Conservation (phyloP, 768 basidiomycete genomes). For the Leccinum disarticulatum region DNA sequence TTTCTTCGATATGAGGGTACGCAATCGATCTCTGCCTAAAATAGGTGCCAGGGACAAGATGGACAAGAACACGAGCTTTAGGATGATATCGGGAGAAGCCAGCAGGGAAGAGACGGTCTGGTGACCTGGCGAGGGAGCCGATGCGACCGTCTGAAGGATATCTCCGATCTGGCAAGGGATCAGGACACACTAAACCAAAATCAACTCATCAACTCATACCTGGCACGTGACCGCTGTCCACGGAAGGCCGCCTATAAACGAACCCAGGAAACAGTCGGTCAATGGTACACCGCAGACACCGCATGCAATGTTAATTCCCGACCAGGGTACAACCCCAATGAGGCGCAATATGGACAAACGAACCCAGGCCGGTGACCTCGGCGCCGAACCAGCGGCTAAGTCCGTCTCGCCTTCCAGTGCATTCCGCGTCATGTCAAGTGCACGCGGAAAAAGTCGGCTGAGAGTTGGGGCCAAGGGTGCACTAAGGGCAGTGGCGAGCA, state of each 20-base stretch:
- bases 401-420: conserved; percentile 72
- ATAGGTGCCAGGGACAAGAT: conserved; percentile 87
- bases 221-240: conserved; percentile 94
- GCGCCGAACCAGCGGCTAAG: conserved; percentile 35
- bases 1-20: conserved; percentile 48
- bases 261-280: conserved; percentile 72
- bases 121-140: conserved; percentile 63
- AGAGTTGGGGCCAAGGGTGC: conserved; percentile 85
- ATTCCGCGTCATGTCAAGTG: conserved; percentile 79
- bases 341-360: conserved; percentile 85
- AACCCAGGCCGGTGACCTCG: conserved; percentile 64
- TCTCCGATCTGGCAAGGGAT: conserved; percentile 66
- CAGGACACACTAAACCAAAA: conserved; percentile 18
- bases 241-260: conserved; percentile 81
- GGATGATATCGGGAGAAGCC: conserved; percentile 76
- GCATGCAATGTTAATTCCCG: conserved; percentile 94
- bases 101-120: conserved; percentile 86
- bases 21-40: conserved; percentile 66
- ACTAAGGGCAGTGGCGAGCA: conserved; percentile 76
- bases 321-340: conserved; percentile 94
- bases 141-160: conserved; percentile 81
- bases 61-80: conserved; percentile 82
- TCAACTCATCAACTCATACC: conserved; percentile 40
- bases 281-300: conserved; percentile 85
- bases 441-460: conserved; percentile 77